phyloP scores from a whole-genome alignment of 2,329 filamentous ascomycete species.

The Aspergillus alliaceus region DNA sequence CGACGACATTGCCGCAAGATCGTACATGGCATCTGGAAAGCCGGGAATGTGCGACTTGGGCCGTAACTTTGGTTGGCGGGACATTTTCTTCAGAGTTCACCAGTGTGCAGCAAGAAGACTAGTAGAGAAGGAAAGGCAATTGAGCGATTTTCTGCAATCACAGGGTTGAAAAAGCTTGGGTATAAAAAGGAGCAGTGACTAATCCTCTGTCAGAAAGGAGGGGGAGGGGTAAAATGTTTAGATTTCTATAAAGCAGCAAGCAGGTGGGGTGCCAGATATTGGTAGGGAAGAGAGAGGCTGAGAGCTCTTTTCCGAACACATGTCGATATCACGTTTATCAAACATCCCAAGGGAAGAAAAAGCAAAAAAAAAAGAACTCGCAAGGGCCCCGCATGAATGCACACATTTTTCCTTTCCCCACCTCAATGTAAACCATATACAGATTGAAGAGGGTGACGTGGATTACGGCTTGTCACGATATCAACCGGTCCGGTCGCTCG shows the following conservation, averaged over 20 bases:
- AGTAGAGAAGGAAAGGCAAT: slow-evolving; percentile 7
- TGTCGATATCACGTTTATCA: slow-evolving; percentile 28
- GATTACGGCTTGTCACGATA: slow-evolving; percentile 29
- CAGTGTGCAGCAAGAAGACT: neutral
- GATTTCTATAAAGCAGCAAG: slow-evolving; percentile 12
- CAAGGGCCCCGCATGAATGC: slow-evolving; percentile 28
- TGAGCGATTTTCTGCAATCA: slow-evolving; percentile 1
- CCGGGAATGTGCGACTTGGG: slow-evolving; percentile 39
- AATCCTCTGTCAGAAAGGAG: slow-evolving; percentile 9
- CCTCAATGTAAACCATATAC: slow-evolving; percentile 20
- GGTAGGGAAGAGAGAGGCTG: slow-evolving; percentile 17
- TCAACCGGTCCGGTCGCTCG: slow-evolving; percentile 27
- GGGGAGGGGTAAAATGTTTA: slow-evolving; percentile 14
- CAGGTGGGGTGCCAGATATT: slow-evolving; percentile 19
- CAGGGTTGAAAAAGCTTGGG: neutral
- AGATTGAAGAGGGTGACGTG: slow-evolving; percentile 33
- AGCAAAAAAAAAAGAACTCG: neutral
- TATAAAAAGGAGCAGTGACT: neutral
- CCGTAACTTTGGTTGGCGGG: slow-evolving; percentile 39
- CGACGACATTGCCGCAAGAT: slow-evolving; percentile 31
- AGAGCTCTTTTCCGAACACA: slow-evolving; percentile 12
- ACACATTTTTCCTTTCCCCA: slow-evolving; percentile 20
- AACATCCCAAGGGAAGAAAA: neutral
- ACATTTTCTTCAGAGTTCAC: slow-evolving; percentile 36
- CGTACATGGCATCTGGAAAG: slow-evolving; percentile 35